Evolutionary conservation across 2,329 filamentous ascomycete genomes (phyloP), one percentile per base, ranked within the genome.

Genomic region (Conoideocrella luteorostrata): DNA sequence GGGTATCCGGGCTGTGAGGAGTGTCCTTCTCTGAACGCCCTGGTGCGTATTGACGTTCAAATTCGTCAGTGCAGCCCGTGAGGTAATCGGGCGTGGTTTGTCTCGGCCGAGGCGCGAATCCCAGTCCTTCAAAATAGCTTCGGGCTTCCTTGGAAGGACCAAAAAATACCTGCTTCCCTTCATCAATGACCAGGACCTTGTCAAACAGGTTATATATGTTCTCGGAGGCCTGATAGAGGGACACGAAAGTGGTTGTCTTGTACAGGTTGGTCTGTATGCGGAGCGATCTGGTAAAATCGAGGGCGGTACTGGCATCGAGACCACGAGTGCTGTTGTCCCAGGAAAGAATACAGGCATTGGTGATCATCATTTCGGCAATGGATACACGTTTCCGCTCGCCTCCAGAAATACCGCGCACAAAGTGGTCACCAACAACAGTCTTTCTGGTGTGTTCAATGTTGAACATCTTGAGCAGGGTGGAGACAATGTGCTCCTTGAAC

Each of bases 371-470:
- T 61, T 93, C 88, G 1, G 86, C 85, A 48, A 94, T 91, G 18
- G 82, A 86, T 6, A 90, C 86, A 50, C 86, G 81, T 67, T 88
- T 88, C 44, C 84, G 72, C 65, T 91, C 87, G 44, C 84, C 86
- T 49, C 86, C 88, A 36, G 81, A 88, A 1, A 94, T 75, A 60
- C 88, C 89, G 40, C 86, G 82, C 17, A 93, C 76, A 50, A 91
- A 88, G 1, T 80, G 77, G 50, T 93, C 85, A 7, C 90, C 90
- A 21, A 95, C 88, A 23, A 91, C 80, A 0, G 90, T 96, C 59
- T 89, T 78, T 41, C 80, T 77, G 0, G 88, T 94, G 62, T 95
- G 88, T 61, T 90, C 85, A 43, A 95, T 95, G 59, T 91, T 93
- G 72, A 95, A 94, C 86, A 94, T 93, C 57, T 87, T 88, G 41